phyloP scores from a whole-genome alignment of 2,329 filamentous ascomycete species.

The Colletotrichum sp. region DNA sequence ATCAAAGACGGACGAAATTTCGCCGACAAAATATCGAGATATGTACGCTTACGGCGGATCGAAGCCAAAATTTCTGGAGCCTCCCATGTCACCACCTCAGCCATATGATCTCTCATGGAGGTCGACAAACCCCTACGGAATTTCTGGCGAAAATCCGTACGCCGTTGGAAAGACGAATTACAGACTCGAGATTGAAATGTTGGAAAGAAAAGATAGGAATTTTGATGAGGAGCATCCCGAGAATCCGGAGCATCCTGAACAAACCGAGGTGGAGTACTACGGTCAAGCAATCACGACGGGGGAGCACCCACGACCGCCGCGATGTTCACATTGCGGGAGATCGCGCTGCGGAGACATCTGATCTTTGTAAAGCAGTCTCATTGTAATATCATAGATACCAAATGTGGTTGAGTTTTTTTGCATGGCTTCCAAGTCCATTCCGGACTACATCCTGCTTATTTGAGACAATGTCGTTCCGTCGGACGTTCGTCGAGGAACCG shows the following conservation, averaged over 20 bases:
- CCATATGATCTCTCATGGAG: slow-evolving; percentile 12
- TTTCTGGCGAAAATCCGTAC: not conserved
- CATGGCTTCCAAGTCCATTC: not conserved
- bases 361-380: not conserved
- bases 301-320: not conserved
- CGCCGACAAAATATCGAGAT: not conserved
- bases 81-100: not conserved
- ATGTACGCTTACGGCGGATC: not conserved
- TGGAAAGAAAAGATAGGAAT: slow-evolving; percentile 1
- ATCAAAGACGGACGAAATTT: not conserved
- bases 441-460: not conserved
- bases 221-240: not conserved
- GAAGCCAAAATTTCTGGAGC: not conserved
- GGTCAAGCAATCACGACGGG: not conserved
- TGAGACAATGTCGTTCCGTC: not conserved
- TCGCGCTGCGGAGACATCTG: not conserved
- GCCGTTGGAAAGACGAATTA: slow-evolving; percentile 10
- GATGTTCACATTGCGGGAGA: not conserved
- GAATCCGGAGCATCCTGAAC: not conserved
- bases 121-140: slow-evolving; percentile 6
- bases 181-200: slow-evolving; percentile 4
- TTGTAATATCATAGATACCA: not conserved
- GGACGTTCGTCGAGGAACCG: not conserved
- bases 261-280: not conserved
- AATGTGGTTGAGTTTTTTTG: not conserved